These are phyloP conservation scores for Vaccinium darrowii DNA, from an alignment of 148 eudicot genomes.

Conservation along the genomic window DNA sequence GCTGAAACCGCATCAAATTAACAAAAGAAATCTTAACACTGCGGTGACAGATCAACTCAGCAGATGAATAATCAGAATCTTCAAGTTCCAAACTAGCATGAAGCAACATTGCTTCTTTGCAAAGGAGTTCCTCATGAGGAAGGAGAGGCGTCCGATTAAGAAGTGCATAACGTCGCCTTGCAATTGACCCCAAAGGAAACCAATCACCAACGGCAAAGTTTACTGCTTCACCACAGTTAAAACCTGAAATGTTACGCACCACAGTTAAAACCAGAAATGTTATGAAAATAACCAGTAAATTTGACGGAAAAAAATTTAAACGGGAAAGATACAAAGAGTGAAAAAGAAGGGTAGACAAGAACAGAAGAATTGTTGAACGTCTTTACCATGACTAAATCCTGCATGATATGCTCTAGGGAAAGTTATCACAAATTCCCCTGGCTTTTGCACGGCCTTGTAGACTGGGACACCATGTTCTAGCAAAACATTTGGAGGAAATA, in stretches of 20 bases:
- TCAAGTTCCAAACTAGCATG: conserved; percentile 37
- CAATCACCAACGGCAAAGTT: conserved; percentile 96
- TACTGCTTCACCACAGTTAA: conserved; percentile 97
- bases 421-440: conserved; percentile 86
- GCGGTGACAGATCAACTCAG: conserved; percentile 41
- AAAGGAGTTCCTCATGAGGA: conserved; percentile 93
- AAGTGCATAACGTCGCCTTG: conserved; percentile 88
- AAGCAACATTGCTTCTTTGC: conserved; percentile 92
- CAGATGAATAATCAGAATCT: conserved; percentile 37
- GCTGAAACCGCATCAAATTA: conserved; percentile 78
- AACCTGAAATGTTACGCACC: conserved; percentile 73
- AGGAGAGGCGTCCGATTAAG: conserved; percentile 86
- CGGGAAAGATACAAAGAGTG: too few species aligned
- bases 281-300: not conserved
- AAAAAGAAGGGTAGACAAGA: not conserved
- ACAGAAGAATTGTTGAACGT: not conserved
- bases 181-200: conserved; percentile 87
- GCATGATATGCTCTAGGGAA: conserved; percentile 99
- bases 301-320: not conserved
- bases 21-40: conserved; percentile 70
- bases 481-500: conserved; percentile 91
- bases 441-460: conserved; percentile 93
- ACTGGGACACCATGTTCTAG: conserved; percentile 79
- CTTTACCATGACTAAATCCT: conserved; percentile 97
- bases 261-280: conserved; percentile 83